A percentile compares a stretch with the other conserved stretches of the same genome.
Evolutionary conservation across 2,329 filamentous ascomycete genomes (phyloP).

Genomic region (Colletotrichum agaves): DNA sequence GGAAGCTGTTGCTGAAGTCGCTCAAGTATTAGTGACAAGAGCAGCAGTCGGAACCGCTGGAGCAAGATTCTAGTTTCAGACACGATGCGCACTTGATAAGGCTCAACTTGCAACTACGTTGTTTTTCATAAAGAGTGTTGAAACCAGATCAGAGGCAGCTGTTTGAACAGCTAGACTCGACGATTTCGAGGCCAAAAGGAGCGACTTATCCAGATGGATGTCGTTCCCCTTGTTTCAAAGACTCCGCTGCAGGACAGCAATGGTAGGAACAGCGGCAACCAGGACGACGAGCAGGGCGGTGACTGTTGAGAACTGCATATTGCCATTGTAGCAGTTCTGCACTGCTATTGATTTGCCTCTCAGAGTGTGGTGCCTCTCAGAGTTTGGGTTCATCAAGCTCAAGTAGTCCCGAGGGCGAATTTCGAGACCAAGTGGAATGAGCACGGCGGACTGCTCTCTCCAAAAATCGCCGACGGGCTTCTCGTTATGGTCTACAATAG

Average conservation of each 20-base stretch:
- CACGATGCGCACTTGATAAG: neutral
- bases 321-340: slow-evolving; percentile 62
- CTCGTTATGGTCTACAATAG: slow-evolving; percentile 56
- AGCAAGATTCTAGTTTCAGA: neutral
- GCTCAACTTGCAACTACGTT: no score
- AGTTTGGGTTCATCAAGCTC: slow-evolving; percentile 43
- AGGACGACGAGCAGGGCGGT: slow-evolving; percentile 57
- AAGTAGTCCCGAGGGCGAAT: slow-evolving; percentile 48
- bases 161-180: no score
- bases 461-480: slow-evolving; percentile 60
- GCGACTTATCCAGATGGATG: neutral
- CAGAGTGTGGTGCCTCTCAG: no score
- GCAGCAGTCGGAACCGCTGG: slow-evolving; percentile 1
- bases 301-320: slow-evolving; percentile 59
- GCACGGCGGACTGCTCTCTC: slow-evolving; percentile 59
- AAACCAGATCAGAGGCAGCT: no score
- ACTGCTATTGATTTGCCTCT: slow-evolving; percentile 58
- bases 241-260: neutral
- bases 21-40: neutral
- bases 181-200: no score
- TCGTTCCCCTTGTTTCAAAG: neutral
- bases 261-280: slow-evolving; percentile 45
- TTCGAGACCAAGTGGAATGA: slow-evolving; percentile 48
- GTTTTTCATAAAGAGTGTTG: no score
- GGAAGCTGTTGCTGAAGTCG: no score